Evolutionary conservation across 202 grass and related monocot genomes (phyloP).

Genomic region (Elaeis oleifera): DNA sequence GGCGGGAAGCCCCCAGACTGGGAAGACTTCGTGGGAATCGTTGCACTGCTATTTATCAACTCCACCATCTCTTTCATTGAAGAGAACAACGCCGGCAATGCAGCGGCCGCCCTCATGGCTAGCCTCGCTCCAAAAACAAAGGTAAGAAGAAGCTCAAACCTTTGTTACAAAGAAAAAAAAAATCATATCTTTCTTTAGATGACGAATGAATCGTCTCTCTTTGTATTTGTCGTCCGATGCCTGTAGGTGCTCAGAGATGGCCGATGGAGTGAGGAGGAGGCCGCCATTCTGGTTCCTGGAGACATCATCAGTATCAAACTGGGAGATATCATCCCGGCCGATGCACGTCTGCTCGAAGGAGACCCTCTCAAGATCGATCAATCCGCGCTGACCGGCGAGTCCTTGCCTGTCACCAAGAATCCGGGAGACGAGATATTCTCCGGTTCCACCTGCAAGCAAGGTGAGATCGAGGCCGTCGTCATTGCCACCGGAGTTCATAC

Average conservation of each 20-base stretch:
- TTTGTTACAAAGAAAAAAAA: neutral
- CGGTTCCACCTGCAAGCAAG: constrained; percentile 88
- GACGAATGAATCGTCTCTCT: neutral
- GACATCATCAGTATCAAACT: constrained; percentile 96
- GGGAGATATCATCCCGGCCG: constrained; percentile 91
- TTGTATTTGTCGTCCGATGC: neutral
- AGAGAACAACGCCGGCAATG: constrained; percentile 96
- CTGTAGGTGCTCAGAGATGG: constrained; percentile 80
- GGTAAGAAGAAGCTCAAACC: constrained; percentile 25
- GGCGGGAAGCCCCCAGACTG: constrained; percentile 73
- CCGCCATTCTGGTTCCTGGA: constrained; percentile 79
- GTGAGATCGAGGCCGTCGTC: constrained; percentile 95
- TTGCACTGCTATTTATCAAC: constrained; percentile 82
- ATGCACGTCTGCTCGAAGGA: constrained; percentile 89
- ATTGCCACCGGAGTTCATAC: constrained; percentile 99
- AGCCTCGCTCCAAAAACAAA: constrained; percentile 96
- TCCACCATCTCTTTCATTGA: constrained; percentile 95
- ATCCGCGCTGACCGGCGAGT: constrained; percentile 86
- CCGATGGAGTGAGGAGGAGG: constrained; percentile 83
- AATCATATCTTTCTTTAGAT: neutral
- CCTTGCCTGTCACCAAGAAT: constrained; percentile 62
- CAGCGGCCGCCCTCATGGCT: constrained; percentile 81
- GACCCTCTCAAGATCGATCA: constrained; percentile 93
- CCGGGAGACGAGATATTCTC: constrained; percentile 91
- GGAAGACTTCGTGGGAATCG: constrained; percentile 88